These are phyloP conservation scores for Rhizophagus clarus DNA, from an alignment of 192 early-diverging fungal genomes.

Conservation along the genomic window DNA sequence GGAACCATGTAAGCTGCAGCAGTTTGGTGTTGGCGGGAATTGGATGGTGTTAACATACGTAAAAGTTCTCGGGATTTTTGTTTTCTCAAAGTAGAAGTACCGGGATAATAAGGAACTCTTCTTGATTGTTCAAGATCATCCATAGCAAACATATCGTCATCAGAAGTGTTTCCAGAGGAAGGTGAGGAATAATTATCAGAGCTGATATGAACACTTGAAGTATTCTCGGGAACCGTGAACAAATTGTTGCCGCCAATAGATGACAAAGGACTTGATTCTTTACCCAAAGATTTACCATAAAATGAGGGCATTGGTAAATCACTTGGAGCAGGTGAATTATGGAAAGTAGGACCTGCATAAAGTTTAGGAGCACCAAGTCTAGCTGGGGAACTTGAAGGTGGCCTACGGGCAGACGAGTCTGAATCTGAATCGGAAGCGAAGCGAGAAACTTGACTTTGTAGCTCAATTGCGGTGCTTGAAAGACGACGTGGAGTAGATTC, in stretches of 20 bases:
- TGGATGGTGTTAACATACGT: conserved; percentile 29
- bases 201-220: conserved; percentile 11
- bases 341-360: conserved; percentile 61
- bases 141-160: conserved; percentile 33
- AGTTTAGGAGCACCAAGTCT: conserved; percentile 22
- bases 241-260: background rate
- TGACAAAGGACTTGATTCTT: conserved; percentile 32
- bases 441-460: background rate
- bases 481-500: background rate
- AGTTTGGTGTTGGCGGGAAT: background rate
- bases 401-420: background rate
- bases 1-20: conserved; percentile 42
- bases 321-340: conserved; percentile 58
- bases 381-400: background rate
- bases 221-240: conserved; percentile 9
- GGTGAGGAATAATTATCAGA: background rate
- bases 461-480: conserved; percentile 13
- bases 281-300: conserved; percentile 28
- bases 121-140: conserved; percentile 26
- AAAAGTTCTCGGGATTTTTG: conserved; percentile 28
- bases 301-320: conserved; percentile 56
- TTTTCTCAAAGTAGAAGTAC: conserved; percentile 3
- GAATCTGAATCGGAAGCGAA: background rate
- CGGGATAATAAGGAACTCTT: background rate
- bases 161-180: conserved; percentile 6